Base-by-base conservation (phyloP, 2,329 filamentous ascomycete species). In the Beauveria australis region DNA sequence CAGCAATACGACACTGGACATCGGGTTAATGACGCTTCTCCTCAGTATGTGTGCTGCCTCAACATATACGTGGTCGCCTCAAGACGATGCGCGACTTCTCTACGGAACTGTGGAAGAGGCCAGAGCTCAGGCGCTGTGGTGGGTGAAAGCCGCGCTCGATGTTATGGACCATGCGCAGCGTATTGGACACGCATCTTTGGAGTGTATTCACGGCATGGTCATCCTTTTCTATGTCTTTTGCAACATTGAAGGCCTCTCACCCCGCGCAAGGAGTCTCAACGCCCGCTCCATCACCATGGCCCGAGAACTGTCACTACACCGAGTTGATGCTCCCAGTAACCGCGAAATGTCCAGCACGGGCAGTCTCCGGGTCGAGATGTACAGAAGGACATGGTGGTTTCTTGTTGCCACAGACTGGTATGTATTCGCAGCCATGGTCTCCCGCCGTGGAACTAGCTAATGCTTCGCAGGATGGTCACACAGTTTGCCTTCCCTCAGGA, bases 311-410 rank as follows among this genome's bases (percentile, higher is more conserved):
- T 67, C 68, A 3, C 49, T 79, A 4, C 76, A 79, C 63, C 67
- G 76, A 8, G 63, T 76, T 0, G 77, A 78, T 53, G 67, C 73
- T n/a, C 65, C 71, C 2, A 63, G 65, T 4, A 63, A 65, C 7
- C 64, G 64, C 1, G 66, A 66, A 3, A 41, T 61, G 19, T 65
- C 70, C 8, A 69, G 67, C 19, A 60, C 62, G 22, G 63, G 63
- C 3, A 69, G 67, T 22, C 16, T 72, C 1, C 67, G 67, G 40
- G 66, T 64, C 5, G 77, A 79, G 59, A 69, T 75, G 43, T 76
- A 73, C 46, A 67, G 76, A 19, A 69, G 77, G 51, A 64, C 77
- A 3, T 79, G 76, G 77, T 79, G 76, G 76, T 75, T 77, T 63
- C 66, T 79, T 6, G 70, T 70, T 10, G 67, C 72, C 1, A 74